phyloP scores from a whole-genome alignment of 2,329 filamentous ascomycete species.

The Colletotrichum sp. region DNA sequence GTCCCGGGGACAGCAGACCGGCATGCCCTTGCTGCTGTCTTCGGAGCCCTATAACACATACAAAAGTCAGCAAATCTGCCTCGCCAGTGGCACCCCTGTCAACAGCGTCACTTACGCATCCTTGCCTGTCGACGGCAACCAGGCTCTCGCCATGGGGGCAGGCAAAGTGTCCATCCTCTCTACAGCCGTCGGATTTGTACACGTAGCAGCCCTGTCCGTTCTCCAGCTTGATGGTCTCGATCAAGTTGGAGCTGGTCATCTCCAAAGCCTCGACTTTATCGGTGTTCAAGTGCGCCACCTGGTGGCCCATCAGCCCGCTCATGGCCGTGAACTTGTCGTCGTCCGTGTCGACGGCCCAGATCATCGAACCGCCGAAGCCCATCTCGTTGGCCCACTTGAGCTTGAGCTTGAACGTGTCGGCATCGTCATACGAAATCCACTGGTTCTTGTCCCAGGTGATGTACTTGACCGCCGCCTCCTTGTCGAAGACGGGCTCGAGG shows the following conservation, averaged over 20 bases:
- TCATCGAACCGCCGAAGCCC: conserved; percentile 34
- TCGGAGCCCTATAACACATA: too few relatives aligned
- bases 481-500: conserved; percentile 26
- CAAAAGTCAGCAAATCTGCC: too few relatives aligned
- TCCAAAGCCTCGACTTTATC: too few relatives aligned
- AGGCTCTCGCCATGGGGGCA: too few relatives aligned
- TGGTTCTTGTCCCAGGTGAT: conserved; percentile 38
- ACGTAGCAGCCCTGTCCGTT: not conserved
- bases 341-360: conserved; percentile 30
- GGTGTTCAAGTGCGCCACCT: not conserved
- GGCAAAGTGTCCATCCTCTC: too few relatives aligned
- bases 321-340: not conserved
- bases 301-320: not conserved
- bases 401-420: not conserved
- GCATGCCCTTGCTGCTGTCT: too few relatives aligned
- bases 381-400: conserved; percentile 29
- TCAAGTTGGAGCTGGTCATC: too few relatives aligned
- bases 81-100: rapidly evolving
- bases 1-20: too few relatives aligned
- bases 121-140: too few relatives aligned
- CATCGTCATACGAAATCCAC: conserved; percentile 39
- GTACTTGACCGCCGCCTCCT: conserved; percentile 33
- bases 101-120: too few relatives aligned
- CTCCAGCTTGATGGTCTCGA: not conserved
- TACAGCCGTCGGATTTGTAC: too few relatives aligned